These are phyloP conservation scores for Carex arenaria DNA, from an alignment of 202 grass and related monocot genomes.

Conservation along the genomic window DNA sequence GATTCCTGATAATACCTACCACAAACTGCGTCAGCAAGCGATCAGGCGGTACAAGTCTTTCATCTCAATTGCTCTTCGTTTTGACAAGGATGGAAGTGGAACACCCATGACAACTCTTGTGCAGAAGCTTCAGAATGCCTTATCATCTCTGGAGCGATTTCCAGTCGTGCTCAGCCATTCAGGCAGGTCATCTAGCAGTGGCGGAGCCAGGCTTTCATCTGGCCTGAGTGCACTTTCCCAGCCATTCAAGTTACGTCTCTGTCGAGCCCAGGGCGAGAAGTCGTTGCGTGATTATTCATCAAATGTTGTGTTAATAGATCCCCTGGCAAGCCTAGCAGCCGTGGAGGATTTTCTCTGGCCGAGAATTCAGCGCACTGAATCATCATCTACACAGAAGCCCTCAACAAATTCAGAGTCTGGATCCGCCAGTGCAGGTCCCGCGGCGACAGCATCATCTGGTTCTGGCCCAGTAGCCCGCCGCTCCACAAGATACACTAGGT, in stretches of 20 bases:
- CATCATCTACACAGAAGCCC: slow-evolving; percentile 35
- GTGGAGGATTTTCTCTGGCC: slow-evolving; percentile 97
- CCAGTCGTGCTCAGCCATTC: slow-evolving; percentile 76
- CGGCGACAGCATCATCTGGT: slow-evolving; percentile 34
- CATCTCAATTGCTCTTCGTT: slow-evolving; percentile 55
- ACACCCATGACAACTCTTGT: slow-evolving; percentile 62
- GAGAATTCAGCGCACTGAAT: slow-evolving; percentile 61
- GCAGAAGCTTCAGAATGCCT: slow-evolving; percentile 74
- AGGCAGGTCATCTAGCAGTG: slow-evolving; percentile 43
- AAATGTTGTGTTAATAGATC: slow-evolving; percentile 89
- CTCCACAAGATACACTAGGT: slow-evolving; percentile 47
- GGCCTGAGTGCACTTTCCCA: slow-evolving; percentile 62
- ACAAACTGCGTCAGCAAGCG: slow-evolving; percentile 59
- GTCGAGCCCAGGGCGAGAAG: slow-evolving; percentile 68
- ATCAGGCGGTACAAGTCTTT: slow-evolving; percentile 71
- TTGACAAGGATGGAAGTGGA: slow-evolving; percentile 32
- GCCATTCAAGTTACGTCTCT: slow-evolving; percentile 77
- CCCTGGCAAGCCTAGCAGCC: slow-evolving; percentile 66
- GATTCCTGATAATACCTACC: slow-evolving; percentile 47
- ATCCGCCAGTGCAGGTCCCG: slow-evolving; percentile 28
- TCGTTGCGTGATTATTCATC: slow-evolving; percentile 85
- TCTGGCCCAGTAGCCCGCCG: slow-evolving; percentile 35
- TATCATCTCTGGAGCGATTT: slow-evolving; percentile 75
- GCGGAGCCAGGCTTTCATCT: slow-evolving; percentile 43
- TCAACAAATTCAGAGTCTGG: slow-evolving; percentile 56